phyloP scores from a whole-genome alignment of 1,139 yeast species.

The Pichia sp. region DNA sequence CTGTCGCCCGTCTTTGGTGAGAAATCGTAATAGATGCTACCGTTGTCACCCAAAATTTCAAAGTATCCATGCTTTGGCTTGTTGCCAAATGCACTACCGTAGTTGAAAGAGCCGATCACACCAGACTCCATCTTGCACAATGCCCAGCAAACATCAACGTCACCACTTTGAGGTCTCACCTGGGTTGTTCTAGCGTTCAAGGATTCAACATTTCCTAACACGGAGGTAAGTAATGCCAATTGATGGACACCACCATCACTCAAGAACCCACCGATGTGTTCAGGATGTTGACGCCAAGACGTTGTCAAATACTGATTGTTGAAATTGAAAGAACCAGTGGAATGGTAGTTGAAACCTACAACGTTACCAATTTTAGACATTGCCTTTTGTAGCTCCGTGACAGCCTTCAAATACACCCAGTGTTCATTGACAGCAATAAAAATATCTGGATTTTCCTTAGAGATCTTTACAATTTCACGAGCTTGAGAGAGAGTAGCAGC shows the following conservation, averaged over 20 bases:
- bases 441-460: conserved; percentile 49
- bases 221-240: conserved; percentile 73
- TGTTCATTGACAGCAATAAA: conserved; percentile 69
- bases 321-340: conserved; percentile 73
- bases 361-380: conserved; percentile 69
- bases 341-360: conserved; percentile 67
- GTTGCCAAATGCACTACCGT: conserved; percentile 88
- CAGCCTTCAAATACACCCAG: conserved; percentile 65
- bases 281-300: conserved; percentile 82
- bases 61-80: conserved; percentile 61
- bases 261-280: conserved; percentile 85
- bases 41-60: conserved; percentile 69
- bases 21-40: conserved; percentile 61
- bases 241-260: conserved; percentile 97
- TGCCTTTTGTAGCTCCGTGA: conserved; percentile 44
- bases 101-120: conserved; percentile 79
- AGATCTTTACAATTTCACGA: conserved; percentile 59
- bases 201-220: conserved; percentile 66
- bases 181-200: conserved; percentile 72
- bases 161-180: conserved; percentile 67
- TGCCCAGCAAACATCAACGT: conserved; percentile 72
- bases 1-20: conserved; percentile 47
- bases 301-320: conserved; percentile 61
- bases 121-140: conserved; percentile 50
- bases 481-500: conserved; percentile 83